phyloP scores from a whole-genome alignment of 176 grass and related monocot genomes.

The Pontederia paniculata region DNA sequence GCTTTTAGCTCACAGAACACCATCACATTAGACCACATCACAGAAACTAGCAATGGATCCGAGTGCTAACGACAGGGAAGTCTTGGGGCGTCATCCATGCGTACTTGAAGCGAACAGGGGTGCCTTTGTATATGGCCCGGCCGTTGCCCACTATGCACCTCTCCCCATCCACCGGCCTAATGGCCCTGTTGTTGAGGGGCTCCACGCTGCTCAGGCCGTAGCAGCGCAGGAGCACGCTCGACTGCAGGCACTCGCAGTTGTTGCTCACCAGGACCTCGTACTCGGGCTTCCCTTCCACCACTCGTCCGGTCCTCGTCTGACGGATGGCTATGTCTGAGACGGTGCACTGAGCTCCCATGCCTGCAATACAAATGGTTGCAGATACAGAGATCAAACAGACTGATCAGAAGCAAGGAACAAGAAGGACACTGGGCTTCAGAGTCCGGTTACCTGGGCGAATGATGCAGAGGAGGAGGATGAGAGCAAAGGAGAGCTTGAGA shows the following conservation, averaged over 20 bases:
- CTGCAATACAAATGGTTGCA: neutral
- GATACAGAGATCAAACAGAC: neutral
- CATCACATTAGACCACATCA: no score
- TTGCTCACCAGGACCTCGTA: constrained; percentile 23
- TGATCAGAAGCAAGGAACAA: neutral
- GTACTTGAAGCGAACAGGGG: constrained; percentile 8
- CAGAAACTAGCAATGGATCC: neutral
- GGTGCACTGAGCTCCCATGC: constrained; percentile 8
- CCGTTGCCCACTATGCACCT: neutral
- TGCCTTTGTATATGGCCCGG: neutral
- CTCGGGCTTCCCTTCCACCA: constrained; percentile 23
- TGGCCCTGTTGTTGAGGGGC: constrained; percentile 6
- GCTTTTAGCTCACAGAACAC: no score
- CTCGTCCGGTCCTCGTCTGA: constrained; percentile 13
- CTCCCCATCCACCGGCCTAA: constrained; percentile 10
- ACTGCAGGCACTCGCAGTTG: constrained; percentile 24
- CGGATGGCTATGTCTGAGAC: constrained; percentile 15
- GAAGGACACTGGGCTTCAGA: neutral
- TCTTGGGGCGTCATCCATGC: constrained; percentile 1
- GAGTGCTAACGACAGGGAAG: constrained; percentile 3
- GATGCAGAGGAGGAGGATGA: neutral
- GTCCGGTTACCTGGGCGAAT: neutral
- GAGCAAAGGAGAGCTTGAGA: neutral
- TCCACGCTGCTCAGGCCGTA: constrained; percentile 29
- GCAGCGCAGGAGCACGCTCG: constrained; percentile 21